Base-by-base conservation (phyloP, 306 rosid species). In the Inga laurina region DNA sequence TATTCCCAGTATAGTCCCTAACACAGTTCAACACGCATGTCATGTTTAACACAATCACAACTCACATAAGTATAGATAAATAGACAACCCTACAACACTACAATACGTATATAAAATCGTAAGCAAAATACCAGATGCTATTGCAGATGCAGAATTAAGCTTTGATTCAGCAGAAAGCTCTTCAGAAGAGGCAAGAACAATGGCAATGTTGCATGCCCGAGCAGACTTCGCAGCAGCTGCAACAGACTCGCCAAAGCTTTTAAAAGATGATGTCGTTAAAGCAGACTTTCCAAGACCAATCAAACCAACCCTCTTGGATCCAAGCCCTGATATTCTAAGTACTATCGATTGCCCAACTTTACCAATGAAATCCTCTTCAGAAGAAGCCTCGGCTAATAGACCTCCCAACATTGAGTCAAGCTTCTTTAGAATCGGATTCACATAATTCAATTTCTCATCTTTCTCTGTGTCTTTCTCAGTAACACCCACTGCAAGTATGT, bases 331-430 rank as follows among this genome's bases (percentile, higher is more conserved):
- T 59, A 89, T 88, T 85, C 98, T 92, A 79, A 92, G 89, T 83
- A 97, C 83, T 0, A 90, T 91, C 4, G 97, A 91, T 76, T 97
- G 99, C 72, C 98, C 99, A 73, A 65, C 82, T 88, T 94, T 97
- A 34, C 97, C 99, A 3, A 92, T 88, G 83, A 94, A 97, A 84
- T 94, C 99, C 91, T 97, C 99, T 88, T 97, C 99, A 4, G 89
- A 83, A 80, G 99, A 97, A 8, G 86, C 97, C 79, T 97, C 97
- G 67, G 97, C 91, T 88, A 97, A 87, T 10, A 94, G 46, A 67
- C 99, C 99, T 37, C 98, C 97, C 94, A 97, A 84, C 83, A 80
- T 86, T 0, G 88, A 87, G 87, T 97, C 99, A 61, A 97, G 87
- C 86, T 94, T 91, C 81, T 86, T 89, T 89, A 97, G 82, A 77